Base-by-base conservation (phyloP, 1,139 yeast species). In the Suhomyces atakaporum region DNA sequence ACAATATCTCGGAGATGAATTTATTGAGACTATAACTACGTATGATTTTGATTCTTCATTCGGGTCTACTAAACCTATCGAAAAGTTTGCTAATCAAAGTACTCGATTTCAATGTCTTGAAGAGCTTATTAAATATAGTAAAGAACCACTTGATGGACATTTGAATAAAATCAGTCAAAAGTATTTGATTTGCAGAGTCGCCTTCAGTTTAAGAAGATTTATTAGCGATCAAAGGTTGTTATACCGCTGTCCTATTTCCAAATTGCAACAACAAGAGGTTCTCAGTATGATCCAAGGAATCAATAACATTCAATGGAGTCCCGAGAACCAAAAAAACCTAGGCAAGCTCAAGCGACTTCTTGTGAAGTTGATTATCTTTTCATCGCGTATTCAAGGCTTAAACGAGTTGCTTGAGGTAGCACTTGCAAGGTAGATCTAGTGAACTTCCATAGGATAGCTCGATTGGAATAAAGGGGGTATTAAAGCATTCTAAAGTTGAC, bases 251-350 rank as follows among this genome's bases (percentile, higher is more conserved):
- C 75, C 76, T 2, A 45, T 68, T 11, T 59, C 70, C n/a, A 56
- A 54, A 33, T 48, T 67, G 7, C 74, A 69, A 42, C 58, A 58
- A 35, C 54, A 56, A 21, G 77, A 71, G 45, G 36, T 68, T 19
- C 26, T 41, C 22, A 35, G 54, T 1, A 45, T 65, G 6, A 43
- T 69, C 20, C 29, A 43, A 3, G 73, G 73, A 2, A 44, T 65
- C 16, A 41, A 26, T 28, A 29, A 27, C 25, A 43, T 44, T 11
- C 7, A 7, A 28, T 45, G 29, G 43, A 42, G 27, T 3, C 22
- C 16, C 9, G 41, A 35, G 16, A 38, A 42, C 26, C 8, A 25
- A 27, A 18, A 12, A 11, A 35, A 12, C 19, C 38, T 31, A 36
- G 40, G 33, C 21, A 46, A 49, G 26, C 46, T 62, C 28, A 39